phyloP scores from a whole-genome alignment of 345 rosid genomes.

The Citrus unshiu region DNA sequence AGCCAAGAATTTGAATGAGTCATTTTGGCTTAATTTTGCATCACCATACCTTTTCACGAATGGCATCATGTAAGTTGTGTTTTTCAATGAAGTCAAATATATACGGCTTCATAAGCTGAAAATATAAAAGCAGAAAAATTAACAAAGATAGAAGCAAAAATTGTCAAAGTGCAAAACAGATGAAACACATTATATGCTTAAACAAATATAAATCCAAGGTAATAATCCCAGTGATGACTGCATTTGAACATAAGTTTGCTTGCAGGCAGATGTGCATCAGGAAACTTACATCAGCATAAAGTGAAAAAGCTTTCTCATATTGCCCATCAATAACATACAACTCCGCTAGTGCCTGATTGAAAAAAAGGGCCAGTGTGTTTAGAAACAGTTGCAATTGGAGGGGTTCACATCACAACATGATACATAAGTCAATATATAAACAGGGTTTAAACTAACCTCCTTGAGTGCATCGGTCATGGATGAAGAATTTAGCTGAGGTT shows the following conservation, averaged over 20 bases:
- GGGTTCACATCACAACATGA: constrained; percentile 8
- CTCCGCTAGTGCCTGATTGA: constrained; percentile 78
- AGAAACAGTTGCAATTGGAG: constrained; percentile 12
- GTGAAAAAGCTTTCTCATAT: constrained; percentile 79
- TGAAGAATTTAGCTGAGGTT: constrained; percentile 92
- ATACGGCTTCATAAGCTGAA: constrained; percentile 95
- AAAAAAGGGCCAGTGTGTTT: constrained; percentile 18
- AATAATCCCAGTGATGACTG: background rate
- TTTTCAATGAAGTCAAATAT: constrained; percentile 83
- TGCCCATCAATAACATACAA: constrained; percentile 86
- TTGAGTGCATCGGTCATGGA: constrained; percentile 93
- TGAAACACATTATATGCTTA: background rate
- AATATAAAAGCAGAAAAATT: constrained; percentile 9
- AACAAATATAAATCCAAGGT: background rate
- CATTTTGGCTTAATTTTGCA: background rate
- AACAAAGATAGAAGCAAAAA: constrained; percentile 10
- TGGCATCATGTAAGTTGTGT: constrained; percentile 73
- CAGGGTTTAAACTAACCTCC: constrained; percentile 52
- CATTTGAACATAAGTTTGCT: background rate
- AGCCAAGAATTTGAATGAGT: constrained; percentile 11
- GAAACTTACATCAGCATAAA: constrained; percentile 94
- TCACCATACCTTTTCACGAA: constrained; percentile 83
- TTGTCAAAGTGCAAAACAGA: constrained; percentile 10
- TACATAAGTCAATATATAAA: background rate
- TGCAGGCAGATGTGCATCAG: background rate